phyloP scores from a whole-genome alignment of 2,329 filamentous ascomycete species.

The Pseudogymnoascus destructans region DNA sequence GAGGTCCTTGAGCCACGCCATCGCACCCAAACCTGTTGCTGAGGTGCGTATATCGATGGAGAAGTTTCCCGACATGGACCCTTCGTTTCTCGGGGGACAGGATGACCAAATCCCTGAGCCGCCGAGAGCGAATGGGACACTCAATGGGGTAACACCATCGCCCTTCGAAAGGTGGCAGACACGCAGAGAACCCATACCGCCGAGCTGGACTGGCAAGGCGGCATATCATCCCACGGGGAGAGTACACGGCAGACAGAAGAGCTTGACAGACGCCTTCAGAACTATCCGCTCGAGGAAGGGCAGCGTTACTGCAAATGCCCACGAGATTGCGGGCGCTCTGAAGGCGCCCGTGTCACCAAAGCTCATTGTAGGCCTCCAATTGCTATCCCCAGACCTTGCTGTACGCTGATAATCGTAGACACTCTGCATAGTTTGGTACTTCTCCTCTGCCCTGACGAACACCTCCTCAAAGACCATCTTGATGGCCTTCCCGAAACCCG shows the following conservation, averaged over 20 bases:
- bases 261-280: conserved; percentile 74
- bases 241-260: conserved; percentile 65
- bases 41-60: conserved; percentile 30
- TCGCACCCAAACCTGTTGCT: neutral
- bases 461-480: conserved; percentile 96
- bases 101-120: neutral
- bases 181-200: conserved; percentile 22
- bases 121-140: conserved; percentile 17
- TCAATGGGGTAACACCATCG: conserved; percentile 18
- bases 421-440: conserved; percentile 85
- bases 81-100: conserved; percentile 13
- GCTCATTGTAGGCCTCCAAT: conserved; percentile 54
- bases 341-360: conserved; percentile 79
- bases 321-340: conserved; percentile 83
- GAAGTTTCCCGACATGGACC: conserved; percentile 41
- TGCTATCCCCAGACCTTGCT: neutral
- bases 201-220: conserved; percentile 21
- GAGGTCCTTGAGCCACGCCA: conserved; percentile 1
- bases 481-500: conserved; percentile 78
- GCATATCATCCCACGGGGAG: conserved; percentile 16
- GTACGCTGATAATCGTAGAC: conserved; percentile 38
- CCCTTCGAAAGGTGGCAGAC: conserved; percentile 44
- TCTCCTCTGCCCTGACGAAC: conserved; percentile 89
- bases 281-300: conserved; percentile 68
- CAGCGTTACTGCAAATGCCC: conserved; percentile 84